A percentile compares a stretch with the other conserved stretches of the same genome.
Evolutionary conservation across 371 early-diverging fungal genomes (phyloP).

Genomic region (Apophysomyces trapeziformis): DNA sequence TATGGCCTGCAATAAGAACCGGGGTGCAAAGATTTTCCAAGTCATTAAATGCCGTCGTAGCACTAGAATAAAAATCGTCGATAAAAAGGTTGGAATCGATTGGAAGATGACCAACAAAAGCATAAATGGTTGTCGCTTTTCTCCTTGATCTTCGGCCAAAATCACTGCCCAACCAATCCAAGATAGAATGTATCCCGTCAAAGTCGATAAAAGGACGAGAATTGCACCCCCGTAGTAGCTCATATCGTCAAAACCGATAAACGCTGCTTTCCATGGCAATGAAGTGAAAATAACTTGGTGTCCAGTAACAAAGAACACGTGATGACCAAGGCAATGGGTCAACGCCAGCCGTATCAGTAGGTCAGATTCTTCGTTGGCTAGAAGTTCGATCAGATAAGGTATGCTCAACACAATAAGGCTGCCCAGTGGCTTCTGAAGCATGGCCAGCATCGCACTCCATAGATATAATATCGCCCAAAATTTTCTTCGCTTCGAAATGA

Average conservation of each 20-base stretch:
- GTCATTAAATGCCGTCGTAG: slow-evolving; percentile 91
- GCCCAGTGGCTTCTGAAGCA: slow-evolving; percentile 46
- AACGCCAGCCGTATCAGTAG: slow-evolving; percentile 28
- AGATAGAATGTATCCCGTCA: slow-evolving; percentile 70
- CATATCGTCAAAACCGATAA: slow-evolving; percentile 81
- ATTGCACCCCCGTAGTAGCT: slow-evolving; percentile 72
- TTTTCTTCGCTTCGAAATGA: not conserved
- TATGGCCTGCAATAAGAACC: slow-evolving; percentile 74
- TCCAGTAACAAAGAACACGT: slow-evolving; percentile 86
- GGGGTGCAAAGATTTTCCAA: slow-evolving; percentile 94
- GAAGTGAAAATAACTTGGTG: slow-evolving; percentile 90
- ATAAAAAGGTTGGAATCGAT: slow-evolving; percentile 52
- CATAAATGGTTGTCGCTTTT: slow-evolving; percentile 8
- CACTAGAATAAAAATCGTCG: slow-evolving; percentile 60
- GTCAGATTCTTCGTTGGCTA: slow-evolving; percentile 11
- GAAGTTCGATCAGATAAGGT: slow-evolving; percentile 22
- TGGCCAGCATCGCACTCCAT: slow-evolving; percentile 35
- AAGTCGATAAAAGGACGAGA: slow-evolving; percentile 79
- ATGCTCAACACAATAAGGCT: slow-evolving; percentile 24
- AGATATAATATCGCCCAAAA: slow-evolving; percentile 24
- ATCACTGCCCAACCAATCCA: slow-evolving; percentile 44
- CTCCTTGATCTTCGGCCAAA: slow-evolving; percentile 16
- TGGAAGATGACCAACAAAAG: slow-evolving; percentile 52
- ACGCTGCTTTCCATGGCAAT: slow-evolving; percentile 90
- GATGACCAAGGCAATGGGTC: slow-evolving; percentile 60